Conservation (phyloP, 345 rosid genomes). For the Arabidopsis arenosa region DNA sequence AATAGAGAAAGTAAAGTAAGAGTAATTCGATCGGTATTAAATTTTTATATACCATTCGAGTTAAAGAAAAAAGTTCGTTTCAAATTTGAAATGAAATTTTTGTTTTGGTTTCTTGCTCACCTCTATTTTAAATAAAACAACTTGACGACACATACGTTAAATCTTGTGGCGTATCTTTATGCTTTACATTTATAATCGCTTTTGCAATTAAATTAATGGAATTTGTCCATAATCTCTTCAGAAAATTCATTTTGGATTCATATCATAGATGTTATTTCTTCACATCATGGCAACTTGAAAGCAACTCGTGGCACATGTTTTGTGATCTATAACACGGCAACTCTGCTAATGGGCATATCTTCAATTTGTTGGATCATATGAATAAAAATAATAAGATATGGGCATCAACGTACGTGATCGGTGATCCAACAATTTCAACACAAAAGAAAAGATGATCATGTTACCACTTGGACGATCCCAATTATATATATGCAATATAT, state of each 20-base stretch:
- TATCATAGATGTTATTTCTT: not conserved
- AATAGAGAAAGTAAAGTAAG: too few species aligned
- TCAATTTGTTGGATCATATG: slow-evolving; percentile 22
- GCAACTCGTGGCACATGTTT: slow-evolving; percentile 33
- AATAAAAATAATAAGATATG: slow-evolving; percentile 20
- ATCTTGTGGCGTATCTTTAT: not conserved
- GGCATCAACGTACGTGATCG: slow-evolving; percentile 29
- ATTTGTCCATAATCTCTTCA: not conserved
- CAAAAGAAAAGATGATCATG: slow-evolving; percentile 1
- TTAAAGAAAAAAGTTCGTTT: too few species aligned
- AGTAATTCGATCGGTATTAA: too few species aligned
- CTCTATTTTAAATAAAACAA: not conserved
- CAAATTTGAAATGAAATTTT: too few species aligned
- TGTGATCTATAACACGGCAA: slow-evolving; percentile 26
- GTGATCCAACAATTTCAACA: slow-evolving; percentile 13
- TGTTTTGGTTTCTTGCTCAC: not conserved
- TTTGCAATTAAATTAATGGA: not conserved
- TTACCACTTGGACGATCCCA: slow-evolving; percentile 27
- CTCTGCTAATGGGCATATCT: slow-evolving; percentile 27
- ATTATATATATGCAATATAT: not conserved
- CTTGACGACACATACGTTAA: not conserved
- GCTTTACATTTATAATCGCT: not conserved
- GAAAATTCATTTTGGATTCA: not conserved
- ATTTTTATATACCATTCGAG: too few species aligned
- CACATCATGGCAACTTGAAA: slow-evolving; percentile 26